Percentiles rank a stretch among this genome's conserved stretches.
phyloP scores from a whole-genome alignment of 768 basidiomycete genomes.

The Heimioporus sp. region DNA sequence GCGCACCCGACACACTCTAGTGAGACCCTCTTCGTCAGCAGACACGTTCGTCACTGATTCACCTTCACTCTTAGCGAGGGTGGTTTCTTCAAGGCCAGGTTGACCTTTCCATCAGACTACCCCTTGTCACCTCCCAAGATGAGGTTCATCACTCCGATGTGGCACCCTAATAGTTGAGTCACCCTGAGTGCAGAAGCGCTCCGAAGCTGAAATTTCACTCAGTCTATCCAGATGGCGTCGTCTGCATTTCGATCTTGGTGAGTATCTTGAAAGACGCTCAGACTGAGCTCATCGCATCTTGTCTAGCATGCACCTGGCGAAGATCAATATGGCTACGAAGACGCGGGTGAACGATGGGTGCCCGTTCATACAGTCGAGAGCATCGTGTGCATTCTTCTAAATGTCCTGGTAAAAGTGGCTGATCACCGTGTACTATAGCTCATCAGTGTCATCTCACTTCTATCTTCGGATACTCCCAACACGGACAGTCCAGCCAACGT shows the following conservation, averaged over 20 bases:
- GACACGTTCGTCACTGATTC: conserved; percentile 2
- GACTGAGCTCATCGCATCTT: conserved; percentile 3
- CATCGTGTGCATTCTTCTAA: conserved; percentile 56
- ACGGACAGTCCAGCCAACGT: conserved; percentile 94
- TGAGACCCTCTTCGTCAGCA: conserved; percentile 35
- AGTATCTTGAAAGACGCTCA: conserved; percentile 19
- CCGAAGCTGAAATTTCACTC: conserved; percentile 1
- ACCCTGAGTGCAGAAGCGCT: background rate
- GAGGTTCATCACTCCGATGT: conserved; percentile 92
- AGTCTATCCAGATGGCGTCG: conserved; percentile 93
- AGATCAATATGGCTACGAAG: conserved; percentile 96
- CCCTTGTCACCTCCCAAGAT: conserved; percentile 93
- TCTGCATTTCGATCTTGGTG: conserved; percentile 95
- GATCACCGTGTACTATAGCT: conserved; percentile 51
- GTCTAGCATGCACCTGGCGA: conserved; percentile 89
- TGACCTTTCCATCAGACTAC: conserved; percentile 88
- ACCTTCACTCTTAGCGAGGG: conserved; percentile 66
- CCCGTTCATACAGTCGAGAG: conserved; percentile 97
- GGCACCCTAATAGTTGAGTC: conserved; percentile 93
- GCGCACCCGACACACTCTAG: conserved; percentile 93
- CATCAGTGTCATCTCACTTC: conserved; percentile 91
- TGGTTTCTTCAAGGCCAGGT: conserved; percentile 89
- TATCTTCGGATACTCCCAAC: conserved; percentile 90
- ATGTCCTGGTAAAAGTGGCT: background rate
- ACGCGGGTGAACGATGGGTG: conserved; percentile 95